These are phyloP conservation scores for Malus sieversii DNA, from an alignment of 306 rosid genomes.

Conservation along the genomic window DNA sequence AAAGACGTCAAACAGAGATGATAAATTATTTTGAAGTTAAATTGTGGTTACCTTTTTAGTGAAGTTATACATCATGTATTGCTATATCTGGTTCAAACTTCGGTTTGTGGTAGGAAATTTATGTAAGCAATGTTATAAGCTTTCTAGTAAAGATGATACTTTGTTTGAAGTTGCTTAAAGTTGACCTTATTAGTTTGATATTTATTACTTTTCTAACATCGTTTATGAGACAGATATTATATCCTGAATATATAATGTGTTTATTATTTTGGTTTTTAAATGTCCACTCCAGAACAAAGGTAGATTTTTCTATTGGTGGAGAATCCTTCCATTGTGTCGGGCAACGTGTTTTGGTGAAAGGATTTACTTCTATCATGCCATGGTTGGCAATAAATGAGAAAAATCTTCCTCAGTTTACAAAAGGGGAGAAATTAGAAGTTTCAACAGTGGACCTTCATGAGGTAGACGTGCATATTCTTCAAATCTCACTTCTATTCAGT, in stretches of 20 bases:
- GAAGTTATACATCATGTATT: not conserved
- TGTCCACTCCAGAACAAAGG: conserved; percentile 55
- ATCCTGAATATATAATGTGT: not conserved
- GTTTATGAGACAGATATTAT: not conserved
- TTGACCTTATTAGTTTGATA: not conserved
- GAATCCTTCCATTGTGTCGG: conserved; percentile 87
- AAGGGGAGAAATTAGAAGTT: conserved; percentile 75
- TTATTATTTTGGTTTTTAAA: not conserved
- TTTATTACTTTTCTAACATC: not conserved
- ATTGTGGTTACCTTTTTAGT: not conserved
- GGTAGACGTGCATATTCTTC: conserved; percentile 44
- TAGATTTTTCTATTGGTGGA: conserved; percentile 69
- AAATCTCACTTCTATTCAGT: conserved; percentile 1
- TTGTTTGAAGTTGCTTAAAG: not conserved
- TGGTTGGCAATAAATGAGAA: conserved; percentile 86
- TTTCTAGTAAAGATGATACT: not conserved
- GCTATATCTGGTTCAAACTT: not conserved
- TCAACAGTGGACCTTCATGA: conserved; percentile 74
- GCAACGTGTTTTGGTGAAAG: conserved; percentile 49
- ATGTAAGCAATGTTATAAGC: not conserved
- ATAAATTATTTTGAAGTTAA: not conserved
- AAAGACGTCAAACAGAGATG: not conserved
- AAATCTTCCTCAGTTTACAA: conserved; percentile 67
- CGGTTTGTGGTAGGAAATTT: not conserved
- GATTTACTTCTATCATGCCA: conserved; percentile 87